Conservation (phyloP, 192 early-diverging fungal species). For the Physocladia obscura region DNA sequence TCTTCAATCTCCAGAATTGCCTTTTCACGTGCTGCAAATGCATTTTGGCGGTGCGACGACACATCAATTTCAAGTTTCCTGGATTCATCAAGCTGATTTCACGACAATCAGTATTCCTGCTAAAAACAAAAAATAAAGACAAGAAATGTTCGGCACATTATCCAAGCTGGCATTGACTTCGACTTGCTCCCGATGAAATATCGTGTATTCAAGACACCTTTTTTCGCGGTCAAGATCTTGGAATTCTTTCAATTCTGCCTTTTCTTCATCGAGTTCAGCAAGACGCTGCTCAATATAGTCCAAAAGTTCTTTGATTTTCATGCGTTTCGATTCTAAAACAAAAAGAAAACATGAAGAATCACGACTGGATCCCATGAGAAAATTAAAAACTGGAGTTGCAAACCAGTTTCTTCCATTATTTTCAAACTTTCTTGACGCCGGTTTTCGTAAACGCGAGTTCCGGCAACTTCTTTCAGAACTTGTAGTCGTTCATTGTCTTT, state of each 20-base stretch:
- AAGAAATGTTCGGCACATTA: no score
- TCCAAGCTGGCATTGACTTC: constrained; percentile 79
- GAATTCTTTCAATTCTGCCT: constrained; percentile 87
- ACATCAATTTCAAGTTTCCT: constrained; percentile 55
- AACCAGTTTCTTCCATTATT: constrained; percentile 89
- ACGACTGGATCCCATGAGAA: neutral
- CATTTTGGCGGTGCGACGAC: constrained; percentile 59
- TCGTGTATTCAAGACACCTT: constrained; percentile 87
- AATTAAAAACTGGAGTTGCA: neutral
- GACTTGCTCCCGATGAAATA: constrained; percentile 84
- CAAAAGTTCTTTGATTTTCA: constrained; percentile 87
- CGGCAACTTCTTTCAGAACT: constrained; percentile 96
- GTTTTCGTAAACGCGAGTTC: constrained; percentile 93
- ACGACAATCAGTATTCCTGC: neutral
- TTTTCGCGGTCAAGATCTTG: constrained; percentile 83
- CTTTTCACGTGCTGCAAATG: constrained; percentile 29
- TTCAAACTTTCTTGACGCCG: constrained; percentile 84
- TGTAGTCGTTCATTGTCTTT: constrained; percentile 88
- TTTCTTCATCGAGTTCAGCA: constrained; percentile 87
- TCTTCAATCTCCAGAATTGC: constrained; percentile 38
- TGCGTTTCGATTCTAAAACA: constrained; percentile 67
- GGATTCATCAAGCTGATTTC: constrained; percentile 34
- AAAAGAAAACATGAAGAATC: neutral
- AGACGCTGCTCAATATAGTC: constrained; percentile 85
- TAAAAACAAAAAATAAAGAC: no score